Evolutionary conservation across 345 rosid species (phyloP).

Genomic region (Hevea brasiliensis): DNA sequence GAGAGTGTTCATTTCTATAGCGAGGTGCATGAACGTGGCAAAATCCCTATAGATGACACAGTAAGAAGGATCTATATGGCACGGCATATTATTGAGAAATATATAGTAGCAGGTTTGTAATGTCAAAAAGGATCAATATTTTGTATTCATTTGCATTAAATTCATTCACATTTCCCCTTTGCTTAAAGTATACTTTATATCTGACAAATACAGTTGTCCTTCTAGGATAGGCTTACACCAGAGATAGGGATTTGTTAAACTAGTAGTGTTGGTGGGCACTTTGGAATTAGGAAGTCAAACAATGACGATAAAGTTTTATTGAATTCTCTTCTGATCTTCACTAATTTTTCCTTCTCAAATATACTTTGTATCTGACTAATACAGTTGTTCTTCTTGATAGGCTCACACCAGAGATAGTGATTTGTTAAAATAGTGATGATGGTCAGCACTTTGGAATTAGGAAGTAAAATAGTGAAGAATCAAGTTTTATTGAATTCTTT

Average conservation of each 20-base stretch:
- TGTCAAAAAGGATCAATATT: not conserved
- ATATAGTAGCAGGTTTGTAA: conserved; percentile 64
- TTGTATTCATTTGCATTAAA: not conserved
- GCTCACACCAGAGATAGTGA: not conserved
- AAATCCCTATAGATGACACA: conserved; percentile 63
- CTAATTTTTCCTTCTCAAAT: not conserved
- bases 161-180: not conserved
- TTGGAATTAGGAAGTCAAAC: not conserved
- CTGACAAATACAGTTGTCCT: not conserved
- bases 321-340: not conserved
- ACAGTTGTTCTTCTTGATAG: not conserved
- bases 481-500: not conserved
- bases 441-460: not conserved
- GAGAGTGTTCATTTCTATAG: conserved; percentile 87
- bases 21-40: conserved; percentile 74
- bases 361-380: not conserved
- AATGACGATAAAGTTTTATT: not conserved
- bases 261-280: not conserved
- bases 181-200: not conserved
- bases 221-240: not conserved
- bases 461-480: not conserved
- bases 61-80: conserved; percentile 84
- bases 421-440: not conserved
- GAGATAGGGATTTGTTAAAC: not conserved
- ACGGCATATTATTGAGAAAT: conserved; percentile 80